These are phyloP conservation scores for Acorus gramineus DNA, from an alignment of 106 monocot genomes.

Conservation along the genomic window DNA sequence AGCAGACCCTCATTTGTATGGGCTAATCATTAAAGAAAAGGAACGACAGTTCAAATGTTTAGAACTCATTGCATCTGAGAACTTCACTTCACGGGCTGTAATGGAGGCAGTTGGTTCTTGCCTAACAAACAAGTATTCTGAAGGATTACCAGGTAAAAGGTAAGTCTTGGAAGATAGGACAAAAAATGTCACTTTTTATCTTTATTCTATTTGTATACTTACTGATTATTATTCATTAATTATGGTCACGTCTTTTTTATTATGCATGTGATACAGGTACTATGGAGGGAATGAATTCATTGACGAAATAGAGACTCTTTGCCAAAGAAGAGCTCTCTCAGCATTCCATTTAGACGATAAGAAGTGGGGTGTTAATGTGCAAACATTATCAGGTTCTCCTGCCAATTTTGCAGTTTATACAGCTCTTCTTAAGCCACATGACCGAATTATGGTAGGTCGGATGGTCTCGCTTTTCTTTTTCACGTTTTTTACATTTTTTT, in stretches of 20 bases:
- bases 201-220: too few relatives aligned
- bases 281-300: slow-evolving; percentile 39
- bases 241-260: neutral
- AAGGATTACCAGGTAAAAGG: slow-evolving; percentile 38
- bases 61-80: slow-evolving; percentile 40
- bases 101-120: slow-evolving; percentile 43
- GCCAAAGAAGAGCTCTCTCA: slow-evolving; percentile 29
- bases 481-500: too few relatives aligned
- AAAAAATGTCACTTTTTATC: too few relatives aligned
- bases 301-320: slow-evolving; percentile 30
- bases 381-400: slow-evolving; percentile 36
- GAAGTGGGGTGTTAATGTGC: slow-evolving; percentile 39
- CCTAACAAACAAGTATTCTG: slow-evolving; percentile 38
- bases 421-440: slow-evolving; percentile 31
- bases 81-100: slow-evolving; percentile 37
- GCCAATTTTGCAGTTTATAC: slow-evolving; percentile 40
- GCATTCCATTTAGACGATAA: slow-evolving; percentile 22
- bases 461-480: too few relatives aligned
- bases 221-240: neutral
- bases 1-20: slow-evolving; percentile 27
- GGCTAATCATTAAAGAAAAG: slow-evolving; percentile 22
- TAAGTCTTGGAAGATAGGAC: slow-evolving; percentile 1
- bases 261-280: slow-evolving; percentile 11
- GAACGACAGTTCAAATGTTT: slow-evolving; percentile 24
- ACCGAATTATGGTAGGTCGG: slow-evolving; percentile 25